Conservation (phyloP, 495 filamentous ascomycete species). For the Talaromyces stipitatus region DNA sequence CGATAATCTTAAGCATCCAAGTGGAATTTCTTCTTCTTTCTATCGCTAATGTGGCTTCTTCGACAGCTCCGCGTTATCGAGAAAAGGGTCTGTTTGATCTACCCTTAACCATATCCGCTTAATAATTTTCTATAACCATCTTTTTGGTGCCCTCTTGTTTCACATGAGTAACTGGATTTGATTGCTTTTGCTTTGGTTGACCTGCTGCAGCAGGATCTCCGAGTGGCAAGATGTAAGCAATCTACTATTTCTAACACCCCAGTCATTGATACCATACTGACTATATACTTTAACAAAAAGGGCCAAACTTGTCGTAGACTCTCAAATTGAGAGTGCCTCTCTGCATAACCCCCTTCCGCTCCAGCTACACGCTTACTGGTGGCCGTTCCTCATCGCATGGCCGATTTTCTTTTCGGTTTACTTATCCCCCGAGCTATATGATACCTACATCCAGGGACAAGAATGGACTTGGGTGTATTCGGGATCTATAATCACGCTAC, state of each 20-base stretch:
- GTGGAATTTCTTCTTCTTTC: conserved; percentile 10
- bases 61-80: conserved; percentile 9
- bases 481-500: conserved; percentile 76
- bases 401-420: conserved; percentile 83
- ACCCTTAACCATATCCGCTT: too few relatives aligned
- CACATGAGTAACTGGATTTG: conserved; percentile 20
- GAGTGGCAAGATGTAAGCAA: conserved; percentile 9
- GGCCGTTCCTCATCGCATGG: conserved; percentile 88
- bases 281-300: conserved; percentile 17
- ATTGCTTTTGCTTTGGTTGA: conserved; percentile 2
- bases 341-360: conserved; percentile 82
- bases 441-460: conserved; percentile 74
- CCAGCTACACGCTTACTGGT: conserved; percentile 77
- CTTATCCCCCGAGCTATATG: conserved; percentile 72
- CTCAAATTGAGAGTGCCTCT: conserved; percentile 80
- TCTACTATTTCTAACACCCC: neutral
- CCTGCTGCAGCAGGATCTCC: conserved; percentile 4
- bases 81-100: neutral
- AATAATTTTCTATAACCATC: too few relatives aligned
- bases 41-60: conserved; percentile 40
- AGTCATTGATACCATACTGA: neutral
- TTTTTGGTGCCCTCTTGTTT: too few relatives aligned
- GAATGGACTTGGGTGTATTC: conserved; percentile 98
- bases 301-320: conserved; percentile 78
- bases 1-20: neutral